These are phyloP conservation scores for Eimeria necatrix DNA, from an alignment of 169 alveolate species.

Conservation along the genomic window DNA sequence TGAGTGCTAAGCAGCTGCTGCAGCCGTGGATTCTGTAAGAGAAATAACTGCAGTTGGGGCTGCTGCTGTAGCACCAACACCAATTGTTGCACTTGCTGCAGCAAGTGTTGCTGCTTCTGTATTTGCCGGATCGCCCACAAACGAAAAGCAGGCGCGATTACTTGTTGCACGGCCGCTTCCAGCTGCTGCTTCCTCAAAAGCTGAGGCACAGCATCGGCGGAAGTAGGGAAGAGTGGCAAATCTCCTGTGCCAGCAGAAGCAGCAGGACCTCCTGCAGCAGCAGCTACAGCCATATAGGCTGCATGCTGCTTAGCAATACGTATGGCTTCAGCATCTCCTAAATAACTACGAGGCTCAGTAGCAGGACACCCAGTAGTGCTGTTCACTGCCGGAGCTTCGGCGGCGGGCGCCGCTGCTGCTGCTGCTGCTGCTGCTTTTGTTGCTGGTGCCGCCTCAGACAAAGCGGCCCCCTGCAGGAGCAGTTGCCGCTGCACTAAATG, in stretches of 20 bases:
- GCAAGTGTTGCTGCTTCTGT: constrained; percentile 47
- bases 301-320: constrained; percentile 73
- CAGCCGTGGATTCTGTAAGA: constrained; percentile 20
- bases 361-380: not conserved
- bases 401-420: not conserved
- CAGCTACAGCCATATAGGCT: constrained; percentile 42
- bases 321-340: not conserved
- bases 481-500: constrained; percentile 64
- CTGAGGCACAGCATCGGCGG: constrained; percentile 48
- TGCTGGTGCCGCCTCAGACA: not conserved
- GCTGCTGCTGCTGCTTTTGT: constrained; percentile 40
- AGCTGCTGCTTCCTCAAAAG: constrained; percentile 1
- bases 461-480: constrained; percentile 9
- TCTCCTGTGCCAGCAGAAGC: not conserved
- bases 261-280: constrained; percentile 9
- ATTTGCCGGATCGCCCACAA: constrained; percentile 44
- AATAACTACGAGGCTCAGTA: not conserved
- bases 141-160: constrained; percentile 30
- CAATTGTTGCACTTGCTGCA: constrained; percentile 34
- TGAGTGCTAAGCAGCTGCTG: constrained; percentile 46
- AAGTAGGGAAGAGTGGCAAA: not conserved
- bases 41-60: constrained; percentile 36
- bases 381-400: not conserved
- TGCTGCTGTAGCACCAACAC: constrained; percentile 51
- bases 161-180: constrained; percentile 29